Conservation (phyloP, 163 green algal species). For the Volvox carteri region DNA sequence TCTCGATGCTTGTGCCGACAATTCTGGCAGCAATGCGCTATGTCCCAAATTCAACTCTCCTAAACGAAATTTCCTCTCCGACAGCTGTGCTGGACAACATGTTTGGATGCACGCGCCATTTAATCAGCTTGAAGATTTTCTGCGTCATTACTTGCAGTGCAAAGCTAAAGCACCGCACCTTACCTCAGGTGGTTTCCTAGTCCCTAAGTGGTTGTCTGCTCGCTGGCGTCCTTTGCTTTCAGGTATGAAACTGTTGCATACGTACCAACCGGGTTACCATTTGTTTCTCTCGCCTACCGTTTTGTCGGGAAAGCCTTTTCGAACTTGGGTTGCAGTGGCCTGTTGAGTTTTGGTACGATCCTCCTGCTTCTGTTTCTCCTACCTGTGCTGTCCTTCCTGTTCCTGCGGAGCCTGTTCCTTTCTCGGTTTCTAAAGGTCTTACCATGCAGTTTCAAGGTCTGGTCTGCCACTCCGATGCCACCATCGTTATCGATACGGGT, state of each 20-base stretch:
- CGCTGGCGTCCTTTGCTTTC: not conserved
- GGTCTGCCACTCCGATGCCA: too few relatives aligned
- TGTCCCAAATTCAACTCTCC: slow-evolving; percentile 31
- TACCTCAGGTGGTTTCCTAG: not conserved
- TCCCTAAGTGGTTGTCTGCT: not conserved
- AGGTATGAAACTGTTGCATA: not conserved
- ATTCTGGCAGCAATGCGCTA: not conserved
- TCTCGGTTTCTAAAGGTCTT: too few relatives aligned
- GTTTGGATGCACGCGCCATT: not conserved
- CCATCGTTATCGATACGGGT: too few relatives aligned
- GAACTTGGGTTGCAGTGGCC: too few relatives aligned
- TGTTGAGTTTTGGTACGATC: too few relatives aligned
- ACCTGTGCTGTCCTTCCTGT: too few relatives aligned
- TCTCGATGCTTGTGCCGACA: slow-evolving; percentile 5
- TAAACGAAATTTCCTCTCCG: not conserved
- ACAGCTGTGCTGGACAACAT: slow-evolving; percentile 3
- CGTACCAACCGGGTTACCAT: not conserved
- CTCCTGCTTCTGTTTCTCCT: too few relatives aligned
- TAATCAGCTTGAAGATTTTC: not conserved
- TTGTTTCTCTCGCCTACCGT: not conserved
- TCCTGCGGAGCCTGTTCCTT: too few relatives aligned
- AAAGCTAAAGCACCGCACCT: not conserved
- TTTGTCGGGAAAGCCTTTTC: not conserved
- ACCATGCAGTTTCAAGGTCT: too few relatives aligned
- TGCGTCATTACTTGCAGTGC: not conserved